Evolutionary conservation across 768 basidiomycete genomes (phyloP), one percentile per base, ranked within the genome.

Genomic region (Amanita rubescens): DNA sequence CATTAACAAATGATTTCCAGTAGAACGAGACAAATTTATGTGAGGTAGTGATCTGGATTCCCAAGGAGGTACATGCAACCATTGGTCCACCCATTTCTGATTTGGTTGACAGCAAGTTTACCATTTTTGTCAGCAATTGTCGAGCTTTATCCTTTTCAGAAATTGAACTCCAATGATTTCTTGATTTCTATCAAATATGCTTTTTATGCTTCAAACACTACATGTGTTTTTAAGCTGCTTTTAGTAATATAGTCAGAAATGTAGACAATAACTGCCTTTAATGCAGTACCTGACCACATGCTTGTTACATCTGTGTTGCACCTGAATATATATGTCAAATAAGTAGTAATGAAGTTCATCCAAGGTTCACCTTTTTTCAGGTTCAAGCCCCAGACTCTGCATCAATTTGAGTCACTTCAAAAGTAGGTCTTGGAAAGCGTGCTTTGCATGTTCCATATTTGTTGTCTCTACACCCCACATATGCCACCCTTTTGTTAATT

Each of bases 251-350:
- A 67, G 46, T 68, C 66, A 1, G 66, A 54, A 9, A 72, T 60
- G 61, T 73, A 72, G 4, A 64, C 60, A 1, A 70, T 56, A 2
- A 69, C 58, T 7, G 68, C 65, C 32, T 70, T 68, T 1, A 73
- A 57, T 1, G 66, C 59, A 2, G 68, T 71, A 0, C 71, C 68
- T 2, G 68, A 71, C 8, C 65, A 43, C 3, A 72, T 49, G 46
- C 61, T 60, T 0, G 64, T 66, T 0, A 65, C 60, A 57, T 72
- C 67, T 4, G 67, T 64, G 32, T 73, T 73, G 32, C 66, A 67
- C 2, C 65, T 11, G 2, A 66, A 14, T 0, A 65, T 34, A 49
- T 67, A 69, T 0, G 67, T 60, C 1, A 70, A 5, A 2, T 49
- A 14, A 2, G 59, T 51, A 0, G 62, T 63, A 12, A 65, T 59